Conservation (phyloP, 495 filamentous ascomycete species). For the Clohesyomyces aquaticus region DNA sequence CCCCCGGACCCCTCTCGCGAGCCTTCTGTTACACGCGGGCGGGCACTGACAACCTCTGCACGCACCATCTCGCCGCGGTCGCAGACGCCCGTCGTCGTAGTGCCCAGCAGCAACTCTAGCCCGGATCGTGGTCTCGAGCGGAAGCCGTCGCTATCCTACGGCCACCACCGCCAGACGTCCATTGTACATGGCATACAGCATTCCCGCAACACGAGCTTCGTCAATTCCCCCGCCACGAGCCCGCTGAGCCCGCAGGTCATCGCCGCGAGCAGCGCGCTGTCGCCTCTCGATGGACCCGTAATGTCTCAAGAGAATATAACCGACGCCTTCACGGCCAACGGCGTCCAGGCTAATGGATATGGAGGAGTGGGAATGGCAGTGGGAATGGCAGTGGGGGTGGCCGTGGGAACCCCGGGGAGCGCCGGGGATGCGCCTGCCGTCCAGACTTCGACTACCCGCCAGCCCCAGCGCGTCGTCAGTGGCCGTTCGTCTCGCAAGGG, state of each 20-base stretch:
- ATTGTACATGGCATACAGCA: slow-evolving; percentile 95
- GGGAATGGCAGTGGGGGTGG: slow-evolving; percentile 10
- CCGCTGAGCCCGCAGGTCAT: slow-evolving; percentile 84
- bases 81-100: slow-evolving; percentile 40
- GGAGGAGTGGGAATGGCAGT: slow-evolving; percentile 2
- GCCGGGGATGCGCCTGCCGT: slow-evolving; percentile 8
- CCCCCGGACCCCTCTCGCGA: slow-evolving; percentile 43
- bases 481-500: slow-evolving; percentile 65
- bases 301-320: slow-evolving; percentile 41
- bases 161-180: slow-evolving; percentile 90
- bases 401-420: background rate
- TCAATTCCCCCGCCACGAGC: slow-evolving; percentile 67
- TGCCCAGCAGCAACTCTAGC: slow-evolving; percentile 35
- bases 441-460: slow-evolving; percentile 34
- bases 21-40: slow-evolving; percentile 42
- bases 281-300: slow-evolving; percentile 35
- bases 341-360: background rate
- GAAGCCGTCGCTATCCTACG: slow-evolving; percentile 70
- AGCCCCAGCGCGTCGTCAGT: slow-evolving; percentile 67
- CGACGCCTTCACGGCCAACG: slow-evolving; percentile 36
- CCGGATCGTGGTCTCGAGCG: slow-evolving; percentile 63
- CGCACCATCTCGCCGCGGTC: slow-evolving; percentile 43
- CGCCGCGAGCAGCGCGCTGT: slow-evolving; percentile 58
- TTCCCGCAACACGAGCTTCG: slow-evolving; percentile 81
- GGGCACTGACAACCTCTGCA: slow-evolving; percentile 43